Base-by-base conservation (phyloP, 2,329 filamentous ascomycete genomes). In the Penicillium fuscoglaucum region DNA sequence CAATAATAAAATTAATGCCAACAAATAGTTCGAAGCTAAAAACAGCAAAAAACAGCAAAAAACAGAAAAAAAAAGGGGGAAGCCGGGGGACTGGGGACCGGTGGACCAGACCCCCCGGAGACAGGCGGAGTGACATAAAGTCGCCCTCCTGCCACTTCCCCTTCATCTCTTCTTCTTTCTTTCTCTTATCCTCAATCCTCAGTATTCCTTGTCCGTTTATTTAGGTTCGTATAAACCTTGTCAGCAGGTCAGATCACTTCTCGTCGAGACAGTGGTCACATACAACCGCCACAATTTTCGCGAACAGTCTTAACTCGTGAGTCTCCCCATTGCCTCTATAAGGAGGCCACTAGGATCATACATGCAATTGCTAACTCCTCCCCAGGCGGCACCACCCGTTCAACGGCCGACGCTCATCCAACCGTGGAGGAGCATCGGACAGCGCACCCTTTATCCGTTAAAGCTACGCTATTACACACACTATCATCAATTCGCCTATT, bases 241-340 rank as follows among this genome's bases (percentile, higher is more conserved):
- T 60, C 58, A 65, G 58, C 61, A 69, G 59, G 64, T 63, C 72
- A 66, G 83, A 84, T 84, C 84, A 83, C 84, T 82, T 68, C 66
- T 80, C 79, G 33, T 66, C 69, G 78, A 76, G 80, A 77, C 72
- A 57, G 83, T 87, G 86, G 80, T 89, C 87, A 80, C 73, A 68
- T 64, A 74, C 73, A 69, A 84, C 82, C 88, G 89, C 85, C 91
- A 96, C 90, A 82, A 96, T 91, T 93, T 97, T 96, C 89, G 93
- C 92, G 84, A 97, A 96, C 82, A 89, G 96, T 72, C 89, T 97
- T 70, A 95, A 95, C 86, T 96, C 92, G 93, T 96, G 85, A 78
- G 91, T 81, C 31, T 33, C 41, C 62, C 57, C 28, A 17, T 33
- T 15, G 2, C 15, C n/a, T 45, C 21, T 43, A 21, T 6, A 40